Base-by-base conservation (phyloP, 805 yeast genomes). In the Yamadazyma takamatsuzukensis region DNA sequence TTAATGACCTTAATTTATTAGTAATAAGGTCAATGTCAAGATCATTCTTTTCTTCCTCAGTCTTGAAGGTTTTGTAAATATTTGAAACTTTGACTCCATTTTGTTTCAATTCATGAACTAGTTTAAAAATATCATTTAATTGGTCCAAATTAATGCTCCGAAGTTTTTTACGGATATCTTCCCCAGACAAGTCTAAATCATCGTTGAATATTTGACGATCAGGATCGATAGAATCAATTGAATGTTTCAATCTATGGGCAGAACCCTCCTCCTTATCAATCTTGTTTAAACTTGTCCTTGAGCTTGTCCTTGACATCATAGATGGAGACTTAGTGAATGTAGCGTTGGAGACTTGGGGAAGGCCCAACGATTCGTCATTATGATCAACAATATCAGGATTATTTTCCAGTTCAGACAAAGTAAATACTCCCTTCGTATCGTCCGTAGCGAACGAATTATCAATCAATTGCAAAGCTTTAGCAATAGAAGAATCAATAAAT, bases 401-500 rank as follows among this genome's bases (percentile, higher is more conserved):
- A n/a, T n/a, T 19, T 19, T 19, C 22, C 22, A 8, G 22, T 19
- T 19, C 31, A n/a, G 28, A 10, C 21, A 17, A n/a, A 12, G 6
- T 21, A 19, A 19, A 19, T 5, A 11, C 17, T 5, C 9, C 12
- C 24, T 6, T 6, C 14, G 19, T 18, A 5, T 45, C 49, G 23
- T 54, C 57, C 27, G 53, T 47, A 7, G 43, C 56, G 24, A 64
- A 51, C 2, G 64, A 57, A 17, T 47, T 45, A 40, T 66, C 72
- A 29, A 66, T 58, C 37, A 65, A 51, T 36, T 64, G 63, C 16
- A 73, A 39, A 1, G 76, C 77, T 47, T 80, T 80, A 26, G 73
- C 74, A 34, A 87, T 64, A 7, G 86, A 79, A 12, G 82, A 75
- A 47, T 83, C 88, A 45, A 86, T 64, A 36, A 81, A 75, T 29